Evolutionary conservation across 768 basidiomycete genomes (phyloP).

Genomic region (Pulveroboletus sp.): DNA sequence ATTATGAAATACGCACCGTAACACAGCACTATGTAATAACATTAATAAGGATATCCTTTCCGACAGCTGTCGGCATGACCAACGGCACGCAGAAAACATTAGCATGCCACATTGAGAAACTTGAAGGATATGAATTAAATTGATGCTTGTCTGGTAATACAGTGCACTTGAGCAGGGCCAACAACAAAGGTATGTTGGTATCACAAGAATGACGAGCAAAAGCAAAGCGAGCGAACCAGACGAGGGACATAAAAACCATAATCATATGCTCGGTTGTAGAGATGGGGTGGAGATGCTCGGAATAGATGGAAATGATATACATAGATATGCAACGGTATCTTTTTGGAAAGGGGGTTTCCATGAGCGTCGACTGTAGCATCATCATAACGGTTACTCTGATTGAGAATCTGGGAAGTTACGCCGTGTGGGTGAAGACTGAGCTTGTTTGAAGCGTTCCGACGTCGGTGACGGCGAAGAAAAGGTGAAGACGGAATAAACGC

Average conservation of each 20-base stretch:
- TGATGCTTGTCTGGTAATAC: constrained; percentile 33
- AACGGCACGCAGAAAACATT: not conserved
- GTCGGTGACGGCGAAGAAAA: constrained; percentile 71
- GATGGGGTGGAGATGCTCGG: constrained; percentile 27
- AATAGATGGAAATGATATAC: constrained; percentile 34
- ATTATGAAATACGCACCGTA: not conserved
- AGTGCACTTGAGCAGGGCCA: constrained; percentile 27
- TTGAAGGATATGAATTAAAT: constrained; percentile 25
- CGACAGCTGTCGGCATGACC: too few relatives aligned
- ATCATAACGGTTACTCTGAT: constrained; percentile 18
- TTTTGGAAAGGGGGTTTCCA: constrained; percentile 13
- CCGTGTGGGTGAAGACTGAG: constrained; percentile 32
- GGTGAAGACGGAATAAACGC: constrained; percentile 71
- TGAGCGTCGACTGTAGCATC: not conserved
- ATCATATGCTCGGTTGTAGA: constrained; percentile 25
- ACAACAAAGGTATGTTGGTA: constrained; percentile 22
- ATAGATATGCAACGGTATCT: constrained; percentile 33
- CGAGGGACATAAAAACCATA: constrained; percentile 17
- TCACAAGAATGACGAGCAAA: constrained; percentile 28
- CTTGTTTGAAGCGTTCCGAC: constrained; percentile 49
- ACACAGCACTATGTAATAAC: too few relatives aligned
- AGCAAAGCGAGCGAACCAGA: constrained; percentile 29
- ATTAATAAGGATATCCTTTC: too few relatives aligned
- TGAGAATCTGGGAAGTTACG: constrained; percentile 19
- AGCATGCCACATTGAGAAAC: constrained; percentile 4